phyloP scores from a whole-genome alignment of 148 eudicot species.

The Camellia granthamiana region DNA sequence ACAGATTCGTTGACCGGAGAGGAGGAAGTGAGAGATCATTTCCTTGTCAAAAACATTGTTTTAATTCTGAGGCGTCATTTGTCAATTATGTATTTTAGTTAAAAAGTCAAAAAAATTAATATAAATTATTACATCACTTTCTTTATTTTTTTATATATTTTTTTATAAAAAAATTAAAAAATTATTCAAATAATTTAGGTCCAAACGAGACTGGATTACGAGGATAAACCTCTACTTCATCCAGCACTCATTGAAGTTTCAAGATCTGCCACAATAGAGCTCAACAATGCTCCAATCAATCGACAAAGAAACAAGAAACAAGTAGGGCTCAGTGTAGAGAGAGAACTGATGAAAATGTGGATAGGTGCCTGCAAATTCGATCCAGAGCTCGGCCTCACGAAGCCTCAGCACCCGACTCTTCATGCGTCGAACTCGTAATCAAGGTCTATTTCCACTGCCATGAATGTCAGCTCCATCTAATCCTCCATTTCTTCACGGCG shows the following conservation, averaged over 20 bases:
- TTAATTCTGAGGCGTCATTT: too few species aligned
- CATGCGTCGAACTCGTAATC: conserved; percentile 80
- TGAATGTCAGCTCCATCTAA: conserved; percentile 39
- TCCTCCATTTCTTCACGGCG: conserved; percentile 45
- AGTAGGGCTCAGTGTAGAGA: neutral
- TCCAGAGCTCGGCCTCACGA: conserved; percentile 69
- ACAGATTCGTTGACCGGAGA: too few species aligned
- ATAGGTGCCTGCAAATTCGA: conserved; percentile 46
- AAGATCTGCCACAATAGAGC: neutral
- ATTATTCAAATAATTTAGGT: too few species aligned
- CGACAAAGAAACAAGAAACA: neutral
- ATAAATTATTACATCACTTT: too few species aligned
- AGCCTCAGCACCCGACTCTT: conserved; percentile 56
- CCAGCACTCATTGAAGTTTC: neutral
- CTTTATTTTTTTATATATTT: too few species aligned
- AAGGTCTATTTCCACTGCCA: conserved; percentile 62
- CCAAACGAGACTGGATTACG: too few species aligned
- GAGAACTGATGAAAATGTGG: conserved; percentile 71
- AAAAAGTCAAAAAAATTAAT: too few species aligned
- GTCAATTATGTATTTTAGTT: too few species aligned
- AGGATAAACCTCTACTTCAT: too few species aligned
- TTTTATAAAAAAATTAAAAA: too few species aligned
- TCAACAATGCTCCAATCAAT: neutral
- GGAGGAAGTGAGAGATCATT: too few species aligned
- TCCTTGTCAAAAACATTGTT: too few species aligned